These are phyloP conservation scores for Sungouiozyma ichnusensis DNA, from an alignment of 805 yeast species.

Conservation along the genomic window DNA sequence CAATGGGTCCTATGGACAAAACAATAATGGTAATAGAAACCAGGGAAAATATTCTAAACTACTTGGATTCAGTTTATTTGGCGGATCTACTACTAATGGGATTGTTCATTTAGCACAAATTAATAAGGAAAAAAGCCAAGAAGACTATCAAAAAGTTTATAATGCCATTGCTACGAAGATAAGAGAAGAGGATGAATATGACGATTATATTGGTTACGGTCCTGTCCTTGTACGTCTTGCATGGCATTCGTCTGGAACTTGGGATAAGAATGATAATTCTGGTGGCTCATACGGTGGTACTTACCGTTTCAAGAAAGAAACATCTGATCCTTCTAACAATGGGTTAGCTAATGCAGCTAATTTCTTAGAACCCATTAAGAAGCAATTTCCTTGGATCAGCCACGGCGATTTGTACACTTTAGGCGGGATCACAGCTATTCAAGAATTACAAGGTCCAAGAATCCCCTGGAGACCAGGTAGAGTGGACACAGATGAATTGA, in stretches of 20 bases:
- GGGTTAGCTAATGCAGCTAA: conserved; percentile 53
- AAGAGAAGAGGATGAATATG: conserved; percentile 46
- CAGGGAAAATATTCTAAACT: conserved; percentile 9
- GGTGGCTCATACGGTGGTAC: conserved; percentile 73
- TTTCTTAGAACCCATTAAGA: conserved; percentile 43
- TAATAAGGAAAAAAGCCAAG: conserved; percentile 23
- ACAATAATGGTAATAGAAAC: conserved; percentile 5
- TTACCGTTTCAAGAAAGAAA: conserved; percentile 43
- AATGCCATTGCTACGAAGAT: conserved; percentile 61
- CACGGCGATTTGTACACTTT: conserved; percentile 74
- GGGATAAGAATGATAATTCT: conserved; percentile 42
- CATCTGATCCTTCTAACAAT: conserved; percentile 46
- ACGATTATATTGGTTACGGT: conserved; percentile 59
- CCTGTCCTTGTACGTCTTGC: conserved; percentile 73
- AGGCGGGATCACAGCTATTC: conserved; percentile 70
- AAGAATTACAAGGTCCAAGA: conserved; percentile 70
- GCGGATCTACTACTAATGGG: conserved; percentile 30
- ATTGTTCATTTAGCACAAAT: conserved; percentile 28
- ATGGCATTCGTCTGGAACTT: conserved; percentile 86
- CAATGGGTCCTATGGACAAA: conserved; percentile 11
- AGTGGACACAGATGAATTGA: conserved; percentile 41
- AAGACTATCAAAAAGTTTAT: conserved; percentile 57
- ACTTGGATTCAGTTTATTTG: conserved; percentile 15
- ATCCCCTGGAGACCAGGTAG: conserved; percentile 80
- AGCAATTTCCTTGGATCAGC: conserved; percentile 57